These are phyloP conservation scores for Ganoderma boninense DNA, from an alignment of 1,284 basidiomycete genomes.

Conservation along the genomic window DNA sequence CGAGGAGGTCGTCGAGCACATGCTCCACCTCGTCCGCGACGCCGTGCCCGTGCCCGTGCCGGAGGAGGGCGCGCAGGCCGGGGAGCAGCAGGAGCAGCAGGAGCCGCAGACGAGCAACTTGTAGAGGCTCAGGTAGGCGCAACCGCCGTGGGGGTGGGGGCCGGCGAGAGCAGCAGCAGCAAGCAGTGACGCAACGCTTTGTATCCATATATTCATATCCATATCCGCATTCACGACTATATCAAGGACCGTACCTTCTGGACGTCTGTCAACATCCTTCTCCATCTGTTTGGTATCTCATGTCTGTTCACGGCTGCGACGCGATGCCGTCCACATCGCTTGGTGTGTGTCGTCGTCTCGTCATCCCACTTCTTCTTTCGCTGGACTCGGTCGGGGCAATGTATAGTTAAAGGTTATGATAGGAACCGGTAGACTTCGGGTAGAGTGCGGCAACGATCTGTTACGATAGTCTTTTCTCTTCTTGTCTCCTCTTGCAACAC, in stretches of 20 bases:
- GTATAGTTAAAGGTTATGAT: constrained; percentile 1
- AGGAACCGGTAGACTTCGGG: not conserved
- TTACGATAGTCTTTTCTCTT: not conserved
- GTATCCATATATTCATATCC: constrained; percentile 4
- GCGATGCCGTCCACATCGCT: not conserved
- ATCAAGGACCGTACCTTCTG: not conserved
- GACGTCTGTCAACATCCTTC: not conserved
- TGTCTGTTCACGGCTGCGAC: not conserved
- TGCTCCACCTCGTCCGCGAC: constrained; percentile 59
- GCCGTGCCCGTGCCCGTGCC: constrained; percentile 11
- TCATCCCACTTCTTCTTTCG: not conserved
- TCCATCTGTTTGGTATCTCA: not conserved
- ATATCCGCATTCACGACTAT: not conserved
- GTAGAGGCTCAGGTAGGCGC: constrained; percentile 8
- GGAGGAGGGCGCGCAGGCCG: constrained; percentile 11
- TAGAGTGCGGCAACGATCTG: not conserved
- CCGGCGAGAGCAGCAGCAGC: not conserved
- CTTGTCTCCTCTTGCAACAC: not conserved
- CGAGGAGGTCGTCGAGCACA: constrained; percentile 76
- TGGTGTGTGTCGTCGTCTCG: not conserved
- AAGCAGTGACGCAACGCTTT: not conserved
- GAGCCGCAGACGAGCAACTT: constrained; percentile 30
- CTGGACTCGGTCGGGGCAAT: not conserved
- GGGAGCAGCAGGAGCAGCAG: constrained; percentile 17
- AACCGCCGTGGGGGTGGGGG: not conserved